Evolutionary conservation across 768 basidiomycete species (phyloP).

Genomic region (Trametes sanguinea): DNA sequence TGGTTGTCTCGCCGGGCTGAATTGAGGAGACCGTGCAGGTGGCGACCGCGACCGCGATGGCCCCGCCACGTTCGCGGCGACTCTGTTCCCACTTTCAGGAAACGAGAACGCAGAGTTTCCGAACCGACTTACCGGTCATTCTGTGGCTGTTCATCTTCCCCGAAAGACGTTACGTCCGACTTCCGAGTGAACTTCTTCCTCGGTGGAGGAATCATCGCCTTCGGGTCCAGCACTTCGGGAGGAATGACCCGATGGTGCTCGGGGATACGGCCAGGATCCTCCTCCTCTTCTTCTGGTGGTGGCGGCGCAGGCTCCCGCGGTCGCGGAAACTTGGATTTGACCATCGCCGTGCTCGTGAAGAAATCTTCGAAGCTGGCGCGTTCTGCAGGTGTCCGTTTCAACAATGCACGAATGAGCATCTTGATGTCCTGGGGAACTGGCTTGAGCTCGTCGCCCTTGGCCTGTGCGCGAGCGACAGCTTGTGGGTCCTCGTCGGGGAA

Average conservation of each 20-base stretch:
- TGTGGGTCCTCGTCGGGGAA: constrained; percentile 90
- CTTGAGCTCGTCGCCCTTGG: constrained; percentile 52
- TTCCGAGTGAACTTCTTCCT: constrained; percentile 69
- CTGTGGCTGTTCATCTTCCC: neutral
- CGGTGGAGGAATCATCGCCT: constrained; percentile 80
- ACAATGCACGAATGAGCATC: constrained; percentile 76
- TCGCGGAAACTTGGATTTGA: constrained; percentile 75
- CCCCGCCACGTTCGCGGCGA: constrained; percentile 3
- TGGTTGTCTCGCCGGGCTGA: constrained; percentile 2
- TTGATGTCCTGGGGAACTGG: constrained; percentile 84
- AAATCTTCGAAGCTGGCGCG: constrained; percentile 91
- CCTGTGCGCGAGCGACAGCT: constrained; percentile 42
- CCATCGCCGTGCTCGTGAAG: constrained; percentile 78
- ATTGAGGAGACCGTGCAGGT: neutral
- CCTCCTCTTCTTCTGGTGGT: constrained; percentile 28
- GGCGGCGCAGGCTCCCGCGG: constrained; percentile 40
- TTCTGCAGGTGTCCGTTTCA: constrained; percentile 83
- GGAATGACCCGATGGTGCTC: constrained; percentile 75
- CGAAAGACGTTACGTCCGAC: constrained; percentile 10
- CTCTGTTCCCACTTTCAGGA: neutral
- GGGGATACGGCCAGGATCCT: constrained; percentile 51
- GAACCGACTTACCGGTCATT: neutral
- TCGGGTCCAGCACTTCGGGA: constrained; percentile 78
- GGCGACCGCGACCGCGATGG: constrained; percentile 15
- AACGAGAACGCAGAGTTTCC: no score